phyloP scores from a whole-genome alignment of 2,329 filamentous ascomycete species.

The Ophiostoma sp. region DNA sequence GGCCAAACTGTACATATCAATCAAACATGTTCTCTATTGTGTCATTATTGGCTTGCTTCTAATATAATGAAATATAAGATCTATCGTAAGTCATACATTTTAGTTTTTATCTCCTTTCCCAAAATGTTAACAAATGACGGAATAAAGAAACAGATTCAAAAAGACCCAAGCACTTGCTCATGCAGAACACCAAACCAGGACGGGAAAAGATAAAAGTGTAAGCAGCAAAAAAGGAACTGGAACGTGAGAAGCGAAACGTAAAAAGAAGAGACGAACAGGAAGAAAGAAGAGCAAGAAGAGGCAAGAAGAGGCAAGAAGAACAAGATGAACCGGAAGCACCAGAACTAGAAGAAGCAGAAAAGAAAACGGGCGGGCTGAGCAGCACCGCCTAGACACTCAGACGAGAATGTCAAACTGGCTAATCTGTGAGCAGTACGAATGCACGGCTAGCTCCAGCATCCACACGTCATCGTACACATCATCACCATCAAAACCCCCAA shows the following conservation, averaged over 20 bases:
- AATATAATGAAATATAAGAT: background rate
- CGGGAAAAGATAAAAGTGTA: background rate
- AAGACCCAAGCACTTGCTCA: background rate
- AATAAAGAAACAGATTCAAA: background rate
- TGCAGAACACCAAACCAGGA: slow-evolving; percentile 2
- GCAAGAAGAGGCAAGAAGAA: background rate
- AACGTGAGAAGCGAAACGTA: background rate
- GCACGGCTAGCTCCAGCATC: slow-evolving; percentile 62
- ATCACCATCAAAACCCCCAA: slow-evolving; percentile 62
- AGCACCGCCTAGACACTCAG: slow-evolving; percentile 30
- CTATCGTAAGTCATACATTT: background rate
- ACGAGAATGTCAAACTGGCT: slow-evolving; percentile 67
- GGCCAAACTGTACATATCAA: background rate
- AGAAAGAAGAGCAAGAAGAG: background rate
- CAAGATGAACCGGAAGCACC: background rate
- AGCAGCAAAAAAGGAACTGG: background rate
- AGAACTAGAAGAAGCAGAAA: background rate
- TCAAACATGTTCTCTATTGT: background rate
- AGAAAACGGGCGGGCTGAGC: background rate
- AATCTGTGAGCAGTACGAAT: slow-evolving; percentile 68
- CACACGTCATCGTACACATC: slow-evolving; percentile 64
- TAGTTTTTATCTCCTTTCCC: background rate
- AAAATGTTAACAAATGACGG: background rate
- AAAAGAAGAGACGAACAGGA: background rate
- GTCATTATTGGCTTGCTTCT: background rate